Evolutionary conservation across 2,329 filamentous ascomycete species (phyloP).

Genomic region (Phialophora macrospora): DNA sequence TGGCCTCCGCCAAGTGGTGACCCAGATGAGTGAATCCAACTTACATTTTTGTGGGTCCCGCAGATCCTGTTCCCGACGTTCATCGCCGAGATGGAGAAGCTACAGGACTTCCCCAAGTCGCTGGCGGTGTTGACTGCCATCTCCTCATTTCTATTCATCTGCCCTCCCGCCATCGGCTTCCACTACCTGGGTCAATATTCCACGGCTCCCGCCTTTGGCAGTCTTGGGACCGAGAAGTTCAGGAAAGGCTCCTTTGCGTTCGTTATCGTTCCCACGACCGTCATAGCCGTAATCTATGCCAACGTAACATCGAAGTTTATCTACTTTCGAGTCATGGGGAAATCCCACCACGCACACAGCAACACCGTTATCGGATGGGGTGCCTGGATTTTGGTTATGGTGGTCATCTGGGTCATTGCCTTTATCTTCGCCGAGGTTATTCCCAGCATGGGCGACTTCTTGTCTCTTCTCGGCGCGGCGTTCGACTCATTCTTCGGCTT

Average conservation of each 20-base stretch:
- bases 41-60: slow-evolving; percentile 57
- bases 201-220: slow-evolving; percentile 57
- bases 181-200: slow-evolving; percentile 56
- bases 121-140: slow-evolving; percentile 54
- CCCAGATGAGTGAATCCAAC: too few relatives aligned
- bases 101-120: slow-evolving; percentile 58
- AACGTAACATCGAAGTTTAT: slow-evolving; percentile 57
- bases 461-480: slow-evolving; percentile 54
- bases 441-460: slow-evolving; percentile 57
- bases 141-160: slow-evolving; percentile 56
- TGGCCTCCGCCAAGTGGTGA: too few relatives aligned
- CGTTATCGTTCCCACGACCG: slow-evolving; percentile 57
- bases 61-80: slow-evolving; percentile 60
- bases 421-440: slow-evolving; percentile 57
- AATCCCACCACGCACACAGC: slow-evolving; percentile 53
- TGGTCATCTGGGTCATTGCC: slow-evolving; percentile 37
- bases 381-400: slow-evolving; percentile 45
- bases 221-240: slow-evolving; percentile 51
- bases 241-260: slow-evolving; percentile 58
- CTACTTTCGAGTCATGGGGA: slow-evolving; percentile 52
- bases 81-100: slow-evolving; percentile 57
- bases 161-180: slow-evolving; percentile 57
- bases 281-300: slow-evolving; percentile 58
- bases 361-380: slow-evolving; percentile 56
- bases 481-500: slow-evolving; percentile 59